These are phyloP conservation scores for Neofusicoccum sp. DNA, from an alignment of 2,329 filamentous ascomycete species.

Conservation along the genomic window DNA sequence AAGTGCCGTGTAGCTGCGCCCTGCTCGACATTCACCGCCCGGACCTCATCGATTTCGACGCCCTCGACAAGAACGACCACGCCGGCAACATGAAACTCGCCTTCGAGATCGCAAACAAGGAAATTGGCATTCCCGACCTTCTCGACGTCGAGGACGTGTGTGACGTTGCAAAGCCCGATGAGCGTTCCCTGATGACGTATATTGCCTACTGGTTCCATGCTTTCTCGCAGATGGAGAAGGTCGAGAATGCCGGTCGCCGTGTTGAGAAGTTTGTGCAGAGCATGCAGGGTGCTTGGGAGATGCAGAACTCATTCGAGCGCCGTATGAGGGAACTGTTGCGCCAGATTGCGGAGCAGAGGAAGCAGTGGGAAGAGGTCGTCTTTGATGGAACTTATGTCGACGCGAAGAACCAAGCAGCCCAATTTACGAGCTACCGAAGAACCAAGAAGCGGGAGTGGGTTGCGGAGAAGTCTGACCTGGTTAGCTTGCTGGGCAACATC, in stretches of 20 bases:
- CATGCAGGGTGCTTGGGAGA: constrained; percentile 99
- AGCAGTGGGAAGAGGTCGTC: constrained; percentile 72
- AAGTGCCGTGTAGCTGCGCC: constrained; percentile 63
- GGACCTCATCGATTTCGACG: constrained; percentile 94
- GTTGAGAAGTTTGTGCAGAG: constrained; percentile 99
- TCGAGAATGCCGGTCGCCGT: constrained; percentile 92
- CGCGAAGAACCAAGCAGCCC: constrained; percentile 78
- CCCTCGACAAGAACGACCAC: constrained; percentile 90
- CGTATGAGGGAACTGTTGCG: constrained; percentile 81
- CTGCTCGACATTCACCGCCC: constrained; percentile 95
- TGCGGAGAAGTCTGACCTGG: constrained; percentile 93
- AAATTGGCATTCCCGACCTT: constrained; percentile 94
- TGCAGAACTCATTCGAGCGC: constrained; percentile 94
- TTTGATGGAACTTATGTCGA: constrained; percentile 93
- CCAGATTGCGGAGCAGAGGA: constrained; percentile 69
- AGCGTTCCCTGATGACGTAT: constrained; percentile 97
- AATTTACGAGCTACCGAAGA: constrained; percentile 87
- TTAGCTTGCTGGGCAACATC: constrained; percentile 92
- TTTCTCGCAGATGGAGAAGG: constrained; percentile 97
- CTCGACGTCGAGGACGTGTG: constrained; percentile 98
- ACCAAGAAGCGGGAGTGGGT: constrained; percentile 94
- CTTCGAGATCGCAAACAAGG: constrained; percentile 92
- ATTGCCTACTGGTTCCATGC: constrained; percentile 99
- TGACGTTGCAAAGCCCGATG: constrained; percentile 92
- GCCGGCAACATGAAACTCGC: constrained; percentile 96